These are phyloP conservation scores for Euphorbia pulcherrima DNA, from an alignment of 345 rosid genomes.

Conservation along the genomic window DNA sequence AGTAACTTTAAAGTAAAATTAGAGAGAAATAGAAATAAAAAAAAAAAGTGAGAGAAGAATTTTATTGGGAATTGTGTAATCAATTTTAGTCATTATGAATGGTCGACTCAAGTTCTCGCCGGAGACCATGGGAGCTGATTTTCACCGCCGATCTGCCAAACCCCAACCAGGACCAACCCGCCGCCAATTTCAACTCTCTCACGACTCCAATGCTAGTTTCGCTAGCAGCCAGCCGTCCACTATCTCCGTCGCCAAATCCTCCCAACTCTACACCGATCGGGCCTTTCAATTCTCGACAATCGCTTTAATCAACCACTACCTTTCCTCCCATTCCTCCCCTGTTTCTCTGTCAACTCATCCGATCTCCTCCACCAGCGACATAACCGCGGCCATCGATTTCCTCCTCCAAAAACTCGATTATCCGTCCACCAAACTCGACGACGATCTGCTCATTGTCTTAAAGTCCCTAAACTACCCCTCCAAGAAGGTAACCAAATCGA, in stretches of 20 bases:
- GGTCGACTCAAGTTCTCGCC: background rate
- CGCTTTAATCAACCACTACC: slow-evolving; percentile 58
- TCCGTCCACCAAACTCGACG: slow-evolving; percentile 55
- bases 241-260: slow-evolving; percentile 44
- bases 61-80: too few relatives aligned
- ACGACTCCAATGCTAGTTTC: slow-evolving; percentile 85
- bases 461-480: slow-evolving; percentile 55
- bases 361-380: slow-evolving; percentile 53
- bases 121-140: slow-evolving; percentile 25
- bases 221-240: slow-evolving; percentile 87
- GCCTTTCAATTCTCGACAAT: slow-evolving; percentile 47
- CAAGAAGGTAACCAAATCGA: slow-evolving; percentile 60
- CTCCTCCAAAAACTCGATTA: slow-evolving; percentile 49
- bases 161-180: slow-evolving; percentile 22
- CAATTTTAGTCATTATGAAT: too few relatives aligned
- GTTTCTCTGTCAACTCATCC: slow-evolving; percentile 21
- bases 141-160: slow-evolving; percentile 28
- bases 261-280: slow-evolving; percentile 49
- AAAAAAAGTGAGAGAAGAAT: too few relatives aligned
- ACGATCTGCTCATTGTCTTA: slow-evolving; percentile 54
- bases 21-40: too few relatives aligned
- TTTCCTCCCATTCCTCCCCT: slow-evolving; percentile 46
- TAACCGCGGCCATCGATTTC: slow-evolving; percentile 52
- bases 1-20: too few relatives aligned
- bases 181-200: slow-evolving; percentile 21